phyloP scores from a whole-genome alignment of 2,329 filamentous ascomycete genomes.

The Aspergillus awamori region DNA sequence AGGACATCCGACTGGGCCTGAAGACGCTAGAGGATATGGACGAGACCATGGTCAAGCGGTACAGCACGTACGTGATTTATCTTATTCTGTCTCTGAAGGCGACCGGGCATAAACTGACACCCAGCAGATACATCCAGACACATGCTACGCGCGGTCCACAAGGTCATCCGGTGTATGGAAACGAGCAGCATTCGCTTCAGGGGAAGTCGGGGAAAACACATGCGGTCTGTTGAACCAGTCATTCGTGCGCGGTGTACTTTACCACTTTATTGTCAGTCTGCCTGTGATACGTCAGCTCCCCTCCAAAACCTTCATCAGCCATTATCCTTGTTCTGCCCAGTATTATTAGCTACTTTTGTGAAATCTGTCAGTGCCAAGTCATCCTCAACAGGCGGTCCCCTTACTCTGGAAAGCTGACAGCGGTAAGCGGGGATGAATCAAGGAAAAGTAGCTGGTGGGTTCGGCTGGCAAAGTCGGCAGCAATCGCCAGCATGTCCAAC shows the following conservation, averaged over 20 bases:
- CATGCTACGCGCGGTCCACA: conserved; percentile 17
- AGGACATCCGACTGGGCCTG: conserved; percentile 75
- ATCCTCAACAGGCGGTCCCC: background rate
- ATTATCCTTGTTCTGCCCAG: background rate
- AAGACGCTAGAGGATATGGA: conserved; percentile 73
- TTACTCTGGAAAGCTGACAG: background rate
- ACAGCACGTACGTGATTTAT: conserved; percentile 58
- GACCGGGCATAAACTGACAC: background rate
- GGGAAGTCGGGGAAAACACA: conserved; percentile 89
- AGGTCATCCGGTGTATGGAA: conserved; percentile 53
- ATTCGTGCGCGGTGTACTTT: background rate
- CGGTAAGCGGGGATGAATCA: background rate
- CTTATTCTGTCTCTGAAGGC: background rate
- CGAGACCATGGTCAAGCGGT: conserved; percentile 65
- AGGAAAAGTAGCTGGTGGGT: background rate
- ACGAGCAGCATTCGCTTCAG: conserved; percentile 81
- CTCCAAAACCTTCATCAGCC: background rate
- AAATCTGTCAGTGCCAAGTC: background rate
- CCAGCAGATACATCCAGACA: conserved; percentile 9
- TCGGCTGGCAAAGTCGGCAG: background rate
- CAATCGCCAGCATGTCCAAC: background rate
- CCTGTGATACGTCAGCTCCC: background rate
- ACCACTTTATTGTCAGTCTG: background rate
- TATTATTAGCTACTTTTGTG: background rate
- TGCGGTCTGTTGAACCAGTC: conserved; percentile 66